Evolutionary conservation across 148 eudicot species (phyloP).

Genomic region (Persicaria maculosa): DNA sequence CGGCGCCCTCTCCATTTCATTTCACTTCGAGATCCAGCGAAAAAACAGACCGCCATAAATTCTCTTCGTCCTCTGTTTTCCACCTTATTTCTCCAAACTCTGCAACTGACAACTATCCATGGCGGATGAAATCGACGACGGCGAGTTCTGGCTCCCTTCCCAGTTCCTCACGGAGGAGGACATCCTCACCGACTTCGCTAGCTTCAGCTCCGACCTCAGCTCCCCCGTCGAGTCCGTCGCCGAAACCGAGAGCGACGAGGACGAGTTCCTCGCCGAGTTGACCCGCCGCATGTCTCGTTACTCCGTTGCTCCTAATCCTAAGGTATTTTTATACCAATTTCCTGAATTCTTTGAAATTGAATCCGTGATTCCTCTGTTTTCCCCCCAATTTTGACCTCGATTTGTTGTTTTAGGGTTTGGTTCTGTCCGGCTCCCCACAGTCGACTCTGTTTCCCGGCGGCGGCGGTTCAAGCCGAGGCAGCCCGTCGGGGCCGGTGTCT

Average conservation of each 20-base stretch:
- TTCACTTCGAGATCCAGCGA: constrained; percentile 10
- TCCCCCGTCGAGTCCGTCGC: constrained; percentile 24
- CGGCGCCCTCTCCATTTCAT: background rate
- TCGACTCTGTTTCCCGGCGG: constrained; percentile 12
- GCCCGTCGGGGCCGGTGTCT: constrained; percentile 12
- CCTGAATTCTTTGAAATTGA: too few relatives aligned
- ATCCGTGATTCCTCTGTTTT: too few relatives aligned
- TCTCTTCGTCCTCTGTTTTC: background rate
- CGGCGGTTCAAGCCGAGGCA: constrained; percentile 13
- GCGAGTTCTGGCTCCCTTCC: constrained; percentile 36
- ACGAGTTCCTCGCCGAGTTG: constrained; percentile 25
- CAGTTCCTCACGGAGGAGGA: constrained; percentile 36
- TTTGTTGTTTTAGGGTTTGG: constrained; percentile 3
- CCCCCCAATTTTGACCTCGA: background rate
- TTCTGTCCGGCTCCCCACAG: constrained; percentile 13
- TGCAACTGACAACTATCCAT: background rate
- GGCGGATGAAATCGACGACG: constrained; percentile 15
- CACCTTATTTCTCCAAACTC: background rate
- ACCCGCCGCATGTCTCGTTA: constrained; percentile 27
- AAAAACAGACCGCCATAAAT: constrained; percentile 2
- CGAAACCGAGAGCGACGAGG: constrained; percentile 29
- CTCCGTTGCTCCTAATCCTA: background rate
- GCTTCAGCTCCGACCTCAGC: constrained; percentile 5
- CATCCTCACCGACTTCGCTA: constrained; percentile 19
- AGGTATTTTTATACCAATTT: background rate